Evolutionary conservation across 352 stramenopile genomes (phyloP).

Genomic region (Phytophthora cactorum): DNA sequence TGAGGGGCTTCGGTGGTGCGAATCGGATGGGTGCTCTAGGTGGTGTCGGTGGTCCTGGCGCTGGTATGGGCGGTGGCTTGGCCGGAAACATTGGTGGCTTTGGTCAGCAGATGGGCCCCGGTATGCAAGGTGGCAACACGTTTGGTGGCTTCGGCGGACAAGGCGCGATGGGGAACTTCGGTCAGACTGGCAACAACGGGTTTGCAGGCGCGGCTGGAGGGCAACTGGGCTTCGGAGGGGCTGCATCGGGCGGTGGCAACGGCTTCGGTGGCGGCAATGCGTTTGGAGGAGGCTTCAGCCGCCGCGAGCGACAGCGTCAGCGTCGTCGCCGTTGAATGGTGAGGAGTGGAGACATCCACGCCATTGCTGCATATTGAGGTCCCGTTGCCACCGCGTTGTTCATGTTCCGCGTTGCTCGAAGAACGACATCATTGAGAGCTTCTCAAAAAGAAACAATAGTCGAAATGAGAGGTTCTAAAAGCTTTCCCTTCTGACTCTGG

Average conservation of each 20-base stretch:
- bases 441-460: background rate
- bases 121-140: constrained; percentile 13
- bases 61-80: constrained; percentile 9
- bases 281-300: constrained; percentile 16
- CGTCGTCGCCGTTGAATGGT: constrained; percentile 7
- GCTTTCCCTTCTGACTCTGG: background rate
- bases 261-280: background rate
- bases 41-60: constrained; percentile 7
- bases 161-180: constrained; percentile 16
- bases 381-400: background rate
- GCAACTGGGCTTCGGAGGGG: constrained; percentile 9
- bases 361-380: background rate
- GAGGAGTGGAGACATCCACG: background rate
- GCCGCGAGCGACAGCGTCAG: constrained; percentile 5
- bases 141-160: constrained; percentile 14
- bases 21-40: constrained; percentile 9
- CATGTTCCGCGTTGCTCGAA: background rate
- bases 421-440: background rate
- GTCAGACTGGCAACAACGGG: constrained; percentile 15
- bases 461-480: background rate
- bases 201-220: constrained; percentile 10
- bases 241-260: constrained; percentile 3
- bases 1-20: constrained; percentile 11
- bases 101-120: constrained; percentile 16
- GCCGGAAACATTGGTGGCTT: constrained; percentile 15